Evolutionary conservation across 208 protist genomes (phyloP), one percentile per base, ranked within the genome.

Genomic region (Trypanosoma grayi): DNA sequence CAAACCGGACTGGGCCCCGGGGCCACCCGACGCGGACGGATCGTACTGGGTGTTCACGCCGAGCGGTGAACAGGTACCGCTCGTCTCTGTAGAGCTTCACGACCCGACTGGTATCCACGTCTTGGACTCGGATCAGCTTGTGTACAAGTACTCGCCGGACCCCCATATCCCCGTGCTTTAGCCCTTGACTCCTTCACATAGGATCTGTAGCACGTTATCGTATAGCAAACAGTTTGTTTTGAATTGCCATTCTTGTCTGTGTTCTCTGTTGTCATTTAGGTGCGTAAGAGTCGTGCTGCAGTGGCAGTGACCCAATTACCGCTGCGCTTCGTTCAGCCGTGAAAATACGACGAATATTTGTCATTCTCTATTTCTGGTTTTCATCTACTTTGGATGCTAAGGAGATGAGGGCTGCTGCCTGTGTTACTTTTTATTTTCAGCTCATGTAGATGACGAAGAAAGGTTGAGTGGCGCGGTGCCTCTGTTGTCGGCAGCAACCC

Each of bases 401-500:
- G n/a, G n/a, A n/a, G n/a, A n/a, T n/a, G n/a, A n/a, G n/a, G n/a
- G n/a, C n/a, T n/a, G n/a, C n/a, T n/a, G n/a, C n/a, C n/a, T n/a
- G n/a, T n/a, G n/a, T n/a, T n/a, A n/a, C n/a, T n/a, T n/a, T n/a
- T n/a, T n/a, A n/a, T n/a, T n/a, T n/a, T n/a, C n/a, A n/a, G n/a
- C n/a, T n/a, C n/a, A n/a, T n/a, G n/a, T n/a, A n/a, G n/a, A n/a
- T n/a, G n/a, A n/a, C n/a, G n/a, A n/a, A n/a, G n/a, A n/a, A n/a
- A n/a, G n/a, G n/a, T n/a, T n/a, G n/a, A n/a, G n/a, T n/a, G n/a
- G n/a, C 59, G 71, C 16, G 79, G 81, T 54, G 76, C 79, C 9
- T 52, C 37, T 1, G 71, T 90, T 24, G 24, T 81, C 34, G 74
- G 75, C 3, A 24, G 48, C 16, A 89, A 84, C 45, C 81, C 83